Percentiles rank a stretch among this genome's conserved stretches.
phyloP scores from a whole-genome alignment of 805 yeast species.

The Henningerozyma blattae region DNA sequence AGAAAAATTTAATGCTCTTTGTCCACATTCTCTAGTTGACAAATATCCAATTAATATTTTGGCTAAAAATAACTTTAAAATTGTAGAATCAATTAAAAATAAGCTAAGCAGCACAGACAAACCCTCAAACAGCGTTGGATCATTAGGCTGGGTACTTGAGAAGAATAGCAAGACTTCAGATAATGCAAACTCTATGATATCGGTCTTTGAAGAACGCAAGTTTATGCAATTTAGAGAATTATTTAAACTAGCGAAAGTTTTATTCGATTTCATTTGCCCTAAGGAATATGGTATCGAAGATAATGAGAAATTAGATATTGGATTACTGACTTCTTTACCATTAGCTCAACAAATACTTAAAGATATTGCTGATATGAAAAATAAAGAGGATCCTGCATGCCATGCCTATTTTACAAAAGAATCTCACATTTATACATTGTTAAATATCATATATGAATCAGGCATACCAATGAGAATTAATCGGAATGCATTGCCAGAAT shows the following conservation, averaged over 20 bases:
- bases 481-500: constrained; percentile 89
- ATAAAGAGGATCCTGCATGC: constrained; percentile 69
- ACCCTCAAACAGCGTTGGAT: constrained; percentile 36
- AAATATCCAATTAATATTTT: constrained; percentile 63
- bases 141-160: constrained; percentile 62
- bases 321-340: constrained; percentile 86
- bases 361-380: constrained; percentile 72
- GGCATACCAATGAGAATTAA: constrained; percentile 92
- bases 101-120: background rate
- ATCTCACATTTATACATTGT: constrained; percentile 85
- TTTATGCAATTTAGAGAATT: constrained; percentile 77
- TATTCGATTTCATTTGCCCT: constrained; percentile 96
- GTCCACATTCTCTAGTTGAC: constrained; percentile 40
- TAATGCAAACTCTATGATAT: constrained; percentile 17
- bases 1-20: constrained; percentile 11
- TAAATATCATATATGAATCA: constrained; percentile 84
- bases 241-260: constrained; percentile 78
- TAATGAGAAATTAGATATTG: constrained; percentile 91
- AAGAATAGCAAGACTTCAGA: constrained; percentile 21
- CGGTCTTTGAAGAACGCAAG: constrained; percentile 67
- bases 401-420: constrained; percentile 93
- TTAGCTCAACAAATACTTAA: constrained; percentile 74
- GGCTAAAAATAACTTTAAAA: constrained; percentile 66
- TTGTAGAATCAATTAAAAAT: constrained; percentile 27
- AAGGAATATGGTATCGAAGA: constrained; percentile 97